These are phyloP conservation scores for Apiospora rasikravindrae DNA, from an alignment of 2,329 filamentous ascomycete genomes.

Conservation along the genomic window DNA sequence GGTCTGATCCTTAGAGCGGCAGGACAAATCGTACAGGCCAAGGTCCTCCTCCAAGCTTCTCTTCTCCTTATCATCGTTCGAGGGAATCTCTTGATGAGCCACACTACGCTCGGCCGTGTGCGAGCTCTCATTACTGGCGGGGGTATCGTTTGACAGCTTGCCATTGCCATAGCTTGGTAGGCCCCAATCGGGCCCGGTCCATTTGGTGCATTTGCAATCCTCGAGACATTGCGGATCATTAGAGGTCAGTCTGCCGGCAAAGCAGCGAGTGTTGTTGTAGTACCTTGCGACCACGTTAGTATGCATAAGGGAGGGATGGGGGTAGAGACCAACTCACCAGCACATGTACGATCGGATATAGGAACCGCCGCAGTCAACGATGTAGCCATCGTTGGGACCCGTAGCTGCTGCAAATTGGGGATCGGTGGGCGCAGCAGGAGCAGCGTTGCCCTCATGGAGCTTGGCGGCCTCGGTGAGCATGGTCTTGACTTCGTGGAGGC, in stretches of 20 bases:
- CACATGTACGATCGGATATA: conserved; percentile 16
- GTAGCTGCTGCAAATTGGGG: neutral
- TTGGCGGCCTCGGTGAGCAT: neutral
- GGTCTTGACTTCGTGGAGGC: neutral
- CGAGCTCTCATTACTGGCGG: neutral
- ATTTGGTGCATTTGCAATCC: neutral
- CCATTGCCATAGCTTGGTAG: neutral
- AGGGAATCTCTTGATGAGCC: no score
- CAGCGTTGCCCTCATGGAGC: neutral
- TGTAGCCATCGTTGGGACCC: conserved; percentile 4
- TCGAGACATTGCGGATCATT: neutral
- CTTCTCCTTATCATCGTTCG: no score
- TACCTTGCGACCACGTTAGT: neutral
- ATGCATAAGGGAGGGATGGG: neutral
- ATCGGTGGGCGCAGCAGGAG: neutral
- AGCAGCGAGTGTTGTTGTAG: conserved; percentile 21
- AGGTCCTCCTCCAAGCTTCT: no score
- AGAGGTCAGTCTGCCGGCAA: neutral
- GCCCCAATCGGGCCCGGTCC: neutral
- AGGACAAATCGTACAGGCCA: no score
- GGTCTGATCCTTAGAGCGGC: no score
- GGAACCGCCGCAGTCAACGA: conserved; percentile 6
- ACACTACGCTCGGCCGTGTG: neutral
- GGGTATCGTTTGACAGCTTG: neutral
- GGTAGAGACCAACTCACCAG: conserved; percentile 2